Conservation (phyloP, 1,139 yeast species). For the Debaryomyces robertsiae region DNA sequence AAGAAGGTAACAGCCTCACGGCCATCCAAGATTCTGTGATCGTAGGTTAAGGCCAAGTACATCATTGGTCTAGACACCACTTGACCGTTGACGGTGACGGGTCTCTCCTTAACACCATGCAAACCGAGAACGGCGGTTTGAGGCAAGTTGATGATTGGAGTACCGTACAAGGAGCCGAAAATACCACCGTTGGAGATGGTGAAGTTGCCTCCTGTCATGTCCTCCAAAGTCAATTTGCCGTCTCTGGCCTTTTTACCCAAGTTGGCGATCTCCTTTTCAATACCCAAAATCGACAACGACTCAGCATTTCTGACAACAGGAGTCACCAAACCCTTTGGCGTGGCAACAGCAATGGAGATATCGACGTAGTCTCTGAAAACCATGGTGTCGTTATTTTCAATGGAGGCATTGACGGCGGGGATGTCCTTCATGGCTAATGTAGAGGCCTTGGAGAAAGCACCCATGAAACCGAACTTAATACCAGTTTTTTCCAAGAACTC, state of each 20-base stretch:
- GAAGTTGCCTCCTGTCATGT: conserved; percentile 99
- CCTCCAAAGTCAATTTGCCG: conserved; percentile 94
- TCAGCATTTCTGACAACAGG: conserved; percentile 98
- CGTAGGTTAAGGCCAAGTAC: conserved; percentile 98
- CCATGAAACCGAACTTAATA: conserved; percentile 97
- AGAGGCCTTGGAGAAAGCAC: conserved; percentile 94
- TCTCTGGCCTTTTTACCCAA: conserved; percentile 96
- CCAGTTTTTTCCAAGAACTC: conserved; percentile 94
- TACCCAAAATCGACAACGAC: conserved; percentile 82
- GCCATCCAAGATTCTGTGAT: conserved; percentile 97
- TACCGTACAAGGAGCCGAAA: conserved; percentile 95
- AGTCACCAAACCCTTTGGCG: conserved; percentile 98
- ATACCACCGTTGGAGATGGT: conserved; percentile 99
- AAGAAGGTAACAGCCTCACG: conserved; percentile 98
- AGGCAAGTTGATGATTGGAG: conserved; percentile 98
- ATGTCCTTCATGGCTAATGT: conserved; percentile 92
- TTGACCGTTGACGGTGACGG: conserved; percentile 95
- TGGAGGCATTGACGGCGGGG: conserved; percentile 95
- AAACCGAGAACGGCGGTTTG: conserved; percentile 98
- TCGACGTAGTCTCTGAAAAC: conserved; percentile 97
- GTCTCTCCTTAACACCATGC: conserved; percentile 97
- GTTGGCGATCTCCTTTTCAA: conserved; percentile 80
- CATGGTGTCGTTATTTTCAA: conserved; percentile 89
- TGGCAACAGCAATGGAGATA: conserved; percentile 95
- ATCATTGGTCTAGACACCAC: conserved; percentile 98